Evolutionary conservation across 148 eudicot genomes (phyloP).

Genomic region (Rhododendron molle): DNA sequence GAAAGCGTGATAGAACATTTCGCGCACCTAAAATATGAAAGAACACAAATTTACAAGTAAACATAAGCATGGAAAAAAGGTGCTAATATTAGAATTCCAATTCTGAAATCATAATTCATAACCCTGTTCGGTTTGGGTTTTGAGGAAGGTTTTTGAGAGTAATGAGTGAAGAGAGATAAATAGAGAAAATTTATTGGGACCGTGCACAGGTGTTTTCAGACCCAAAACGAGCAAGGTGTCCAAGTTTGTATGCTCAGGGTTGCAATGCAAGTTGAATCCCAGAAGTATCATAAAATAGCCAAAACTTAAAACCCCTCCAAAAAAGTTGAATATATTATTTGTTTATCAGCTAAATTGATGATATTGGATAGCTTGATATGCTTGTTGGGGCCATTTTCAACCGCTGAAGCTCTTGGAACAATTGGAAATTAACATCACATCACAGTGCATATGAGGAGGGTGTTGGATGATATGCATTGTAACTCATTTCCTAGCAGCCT

Average conservation of each 20-base stretch:
- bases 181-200: too few species aligned
- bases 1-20: slow-evolving; percentile 97
- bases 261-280: not conserved
- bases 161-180: too few species aligned
- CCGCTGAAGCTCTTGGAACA: not conserved
- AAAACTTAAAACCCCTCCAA: not conserved
- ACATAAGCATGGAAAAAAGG: not conserved
- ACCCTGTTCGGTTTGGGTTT: too few species aligned
- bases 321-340: not conserved
- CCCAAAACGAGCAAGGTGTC: not conserved
- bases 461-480: not conserved
- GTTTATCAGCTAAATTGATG: not conserved
- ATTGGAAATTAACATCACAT: not conserved
- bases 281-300: not conserved
- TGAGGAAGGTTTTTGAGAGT: too few species aligned
- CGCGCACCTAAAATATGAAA: slow-evolving; percentile 28
- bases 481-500: not conserved
- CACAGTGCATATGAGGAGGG: not conserved
- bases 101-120: not conserved
- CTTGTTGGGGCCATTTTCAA: not conserved
- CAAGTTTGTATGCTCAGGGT: not conserved
- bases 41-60: slow-evolving; percentile 33
- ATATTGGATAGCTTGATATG: not conserved
- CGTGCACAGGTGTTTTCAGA: too few species aligned
- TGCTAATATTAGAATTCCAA: not conserved